A percentile compares a stretch with the other conserved stretches of the same genome.
These are phyloP conservation scores for Brassica nigra DNA, from an alignment of 345 rosid species.

Conservation along the genomic window DNA sequence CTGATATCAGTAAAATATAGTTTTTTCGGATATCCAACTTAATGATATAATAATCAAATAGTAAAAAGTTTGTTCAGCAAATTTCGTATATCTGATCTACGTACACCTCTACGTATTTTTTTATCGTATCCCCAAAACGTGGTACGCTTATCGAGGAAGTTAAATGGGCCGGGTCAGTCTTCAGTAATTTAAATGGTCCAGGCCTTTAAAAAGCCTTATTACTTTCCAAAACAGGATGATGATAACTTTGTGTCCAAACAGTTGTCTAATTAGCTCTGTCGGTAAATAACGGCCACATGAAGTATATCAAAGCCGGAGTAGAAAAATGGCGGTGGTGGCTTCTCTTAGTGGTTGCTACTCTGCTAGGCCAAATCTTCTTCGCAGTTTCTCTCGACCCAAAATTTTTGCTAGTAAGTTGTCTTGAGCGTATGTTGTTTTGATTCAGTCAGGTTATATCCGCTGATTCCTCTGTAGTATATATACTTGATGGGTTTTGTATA, in stretches of 20 bases:
- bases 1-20: too few relatives aligned
- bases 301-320: not conserved
- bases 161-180: not conserved
- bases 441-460: too few relatives aligned
- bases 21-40: too few relatives aligned
- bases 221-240: not conserved
- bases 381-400: slow-evolving; percentile 47
- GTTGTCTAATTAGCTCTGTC: not conserved
- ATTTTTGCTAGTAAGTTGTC: slow-evolving; percentile 51
- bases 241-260: slow-evolving; percentile 16
- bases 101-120: not conserved
- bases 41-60: too few relatives aligned
- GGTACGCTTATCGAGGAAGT: not conserved
- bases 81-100: not conserved
- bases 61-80: too few relatives aligned
- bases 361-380: slow-evolving; percentile 40
- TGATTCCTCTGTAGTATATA: too few relatives aligned
- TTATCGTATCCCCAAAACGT: not conserved
- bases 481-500: not conserved
- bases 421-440: not conserved
- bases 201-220: not conserved
- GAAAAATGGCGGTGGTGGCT: slow-evolving; percentile 36
- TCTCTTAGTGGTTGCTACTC: slow-evolving; percentile 47
- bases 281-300: slow-evolving; percentile 32
- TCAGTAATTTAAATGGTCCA: not conserved